Conservation (phyloP, 2,329 filamentous ascomycete genomes). For the Cadophora malorum region DNA sequence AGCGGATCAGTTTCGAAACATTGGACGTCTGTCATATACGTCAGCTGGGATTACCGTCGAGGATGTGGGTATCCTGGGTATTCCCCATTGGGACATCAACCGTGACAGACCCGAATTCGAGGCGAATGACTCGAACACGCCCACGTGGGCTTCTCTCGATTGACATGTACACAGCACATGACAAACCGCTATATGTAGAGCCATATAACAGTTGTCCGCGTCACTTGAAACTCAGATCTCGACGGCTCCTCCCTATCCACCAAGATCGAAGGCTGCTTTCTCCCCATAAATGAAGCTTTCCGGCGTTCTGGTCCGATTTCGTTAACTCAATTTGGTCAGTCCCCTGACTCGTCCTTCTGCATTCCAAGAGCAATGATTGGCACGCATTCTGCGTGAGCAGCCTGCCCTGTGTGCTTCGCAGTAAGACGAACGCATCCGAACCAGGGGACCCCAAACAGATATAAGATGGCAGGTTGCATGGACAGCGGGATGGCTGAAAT, state of each 20-base stretch:
- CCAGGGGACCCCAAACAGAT: slow-evolving; percentile 12
- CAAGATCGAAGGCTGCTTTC: background rate
- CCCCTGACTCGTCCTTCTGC: slow-evolving; percentile 9
- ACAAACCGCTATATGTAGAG: background rate
- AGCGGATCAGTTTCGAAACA: background rate
- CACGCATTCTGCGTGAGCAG: background rate
- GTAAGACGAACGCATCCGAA: background rate
- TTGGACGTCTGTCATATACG: slow-evolving; percentile 4
- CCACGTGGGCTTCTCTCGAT: slow-evolving; percentile 6
- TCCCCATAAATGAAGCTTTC: slow-evolving; percentile 12
- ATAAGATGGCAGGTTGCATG: slow-evolving; percentile 14
- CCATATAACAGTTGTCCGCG: background rate
- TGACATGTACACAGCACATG: background rate
- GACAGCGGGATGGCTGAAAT: background rate
- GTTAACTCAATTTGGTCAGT: background rate
- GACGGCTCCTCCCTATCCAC: background rate
- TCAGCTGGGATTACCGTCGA: slow-evolving; percentile 1
- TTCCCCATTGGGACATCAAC: background rate
- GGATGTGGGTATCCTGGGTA: background rate
- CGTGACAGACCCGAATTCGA: background rate
- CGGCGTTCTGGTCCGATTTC: background rate
- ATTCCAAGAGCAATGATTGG: background rate
- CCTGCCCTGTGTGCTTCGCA: slow-evolving; percentile 1
- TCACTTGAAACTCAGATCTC: background rate
- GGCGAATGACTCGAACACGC: background rate